Conservation (phyloP, 2,329 filamentous ascomycete species). For the Colletotrichum sp. region DNA sequence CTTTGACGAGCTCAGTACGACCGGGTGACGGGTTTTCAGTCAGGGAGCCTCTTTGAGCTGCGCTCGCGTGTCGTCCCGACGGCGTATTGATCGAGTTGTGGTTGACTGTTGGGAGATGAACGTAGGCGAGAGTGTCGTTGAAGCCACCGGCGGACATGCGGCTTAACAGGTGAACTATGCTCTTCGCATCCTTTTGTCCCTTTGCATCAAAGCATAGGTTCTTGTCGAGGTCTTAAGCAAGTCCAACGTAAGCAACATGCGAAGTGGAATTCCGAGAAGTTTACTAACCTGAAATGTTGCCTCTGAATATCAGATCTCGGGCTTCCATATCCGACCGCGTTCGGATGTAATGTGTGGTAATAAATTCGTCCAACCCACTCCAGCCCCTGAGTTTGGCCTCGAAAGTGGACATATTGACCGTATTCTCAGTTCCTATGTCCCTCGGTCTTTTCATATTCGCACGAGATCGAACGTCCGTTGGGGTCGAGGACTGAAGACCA, state of each 20-base stretch:
- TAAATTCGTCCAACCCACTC: background rate
- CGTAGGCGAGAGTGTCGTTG: background rate
- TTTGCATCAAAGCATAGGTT: background rate
- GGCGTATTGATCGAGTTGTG: rapidly evolving
- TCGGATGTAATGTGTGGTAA: background rate
- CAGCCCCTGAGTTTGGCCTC: background rate
- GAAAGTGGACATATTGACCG: background rate
- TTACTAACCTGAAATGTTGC: background rate
- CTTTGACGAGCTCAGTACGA: background rate
- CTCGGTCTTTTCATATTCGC: background rate
- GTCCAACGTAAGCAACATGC: rapidly evolving
- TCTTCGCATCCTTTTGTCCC: background rate
- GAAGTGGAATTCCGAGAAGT: rapidly evolving
- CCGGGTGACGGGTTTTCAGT: background rate
- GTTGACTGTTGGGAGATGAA: background rate
- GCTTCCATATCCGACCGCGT: background rate
- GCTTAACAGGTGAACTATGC: background rate
- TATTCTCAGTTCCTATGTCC: background rate
- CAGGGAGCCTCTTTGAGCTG: background rate
- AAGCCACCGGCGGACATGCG: background rate
- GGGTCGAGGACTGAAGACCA: background rate
- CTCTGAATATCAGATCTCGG: background rate
- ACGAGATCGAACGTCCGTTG: background rate
- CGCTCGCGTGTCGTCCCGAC: rapidly evolving
- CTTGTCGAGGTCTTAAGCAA: background rate